Evolutionary conservation across 805 yeast species (phyloP).

Genomic region (Wickerhamiella lipophila): DNA sequence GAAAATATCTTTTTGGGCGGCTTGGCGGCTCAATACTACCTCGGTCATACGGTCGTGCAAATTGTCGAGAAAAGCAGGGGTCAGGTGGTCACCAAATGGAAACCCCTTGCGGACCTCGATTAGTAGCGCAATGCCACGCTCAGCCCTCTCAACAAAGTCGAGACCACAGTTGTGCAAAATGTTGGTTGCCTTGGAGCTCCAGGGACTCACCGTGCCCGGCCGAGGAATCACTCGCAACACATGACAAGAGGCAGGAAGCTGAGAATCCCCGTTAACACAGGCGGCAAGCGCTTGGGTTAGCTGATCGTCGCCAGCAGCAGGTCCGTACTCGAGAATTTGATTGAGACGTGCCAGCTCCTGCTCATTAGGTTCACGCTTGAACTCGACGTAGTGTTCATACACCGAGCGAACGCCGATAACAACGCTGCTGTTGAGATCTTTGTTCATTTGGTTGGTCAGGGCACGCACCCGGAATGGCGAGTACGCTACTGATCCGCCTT

Average conservation of each 20-base stretch:
- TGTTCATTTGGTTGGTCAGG: conserved; percentile 59
- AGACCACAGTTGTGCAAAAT: conserved; percentile 83
- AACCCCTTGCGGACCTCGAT: conserved; percentile 60
- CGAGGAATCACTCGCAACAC: conserved; percentile 76
- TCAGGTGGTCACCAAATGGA: conserved; percentile 45
- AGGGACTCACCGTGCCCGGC: conserved; percentile 93
- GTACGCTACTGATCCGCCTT: conserved; percentile 69
- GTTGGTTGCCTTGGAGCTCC: conserved; percentile 98
- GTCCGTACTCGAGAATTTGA: conserved; percentile 61
- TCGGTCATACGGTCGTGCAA: conserved; percentile 95
- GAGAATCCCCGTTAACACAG: conserved; percentile 23
- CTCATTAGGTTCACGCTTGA: conserved; percentile 27
- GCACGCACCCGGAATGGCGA: conserved; percentile 74
- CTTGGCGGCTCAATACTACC: conserved; percentile 34
- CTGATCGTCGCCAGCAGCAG: conserved; percentile 42
- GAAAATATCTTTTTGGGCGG: conserved; percentile 68
- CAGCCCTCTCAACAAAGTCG: conserved; percentile 63
- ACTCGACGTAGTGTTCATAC: conserved; percentile 69
- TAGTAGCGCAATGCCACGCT: conserved; percentile 73
- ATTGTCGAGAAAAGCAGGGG: conserved; percentile 48
- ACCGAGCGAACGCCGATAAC: conserved; percentile 61
- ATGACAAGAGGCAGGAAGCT: conserved; percentile 31
- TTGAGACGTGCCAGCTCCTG: conserved; percentile 34
- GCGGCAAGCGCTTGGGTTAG: conserved; percentile 33
- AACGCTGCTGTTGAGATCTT: conserved; percentile 51